Evolutionary conservation across 495 filamentous ascomycete genomes (phyloP), one percentile per base, ranked within the genome.

Genomic region (Halenospora varia): DNA sequence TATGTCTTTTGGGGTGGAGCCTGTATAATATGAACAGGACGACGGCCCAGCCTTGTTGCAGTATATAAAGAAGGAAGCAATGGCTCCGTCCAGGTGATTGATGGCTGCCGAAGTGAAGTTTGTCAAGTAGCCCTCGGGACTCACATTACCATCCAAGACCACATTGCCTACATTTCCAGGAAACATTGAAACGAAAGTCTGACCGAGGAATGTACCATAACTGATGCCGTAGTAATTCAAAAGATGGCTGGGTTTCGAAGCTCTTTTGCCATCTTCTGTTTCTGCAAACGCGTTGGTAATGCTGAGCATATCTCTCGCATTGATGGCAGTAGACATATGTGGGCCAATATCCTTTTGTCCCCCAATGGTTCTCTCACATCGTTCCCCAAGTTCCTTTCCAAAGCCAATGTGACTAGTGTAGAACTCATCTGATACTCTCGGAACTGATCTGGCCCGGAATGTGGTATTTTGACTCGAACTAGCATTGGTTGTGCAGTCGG

Each of bases 141-240:
- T 74, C 54, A 73, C 72, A 10, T 75, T 75, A 13, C 75, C 77
- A 49, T 81, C 77, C 2, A 81, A 62, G 19, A 81, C 71, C 25
- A 77, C 56, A 8, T 74, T 68, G n/a, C 71, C 75, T 2, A 73
- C 71, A 48, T 66, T 70, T 46, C 66, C 59, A 6, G 75, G 77
- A 24, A 75, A 74, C 70, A 73, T 72, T 46, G 68, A 66, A 48
- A 66, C 74, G 61, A 76, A 79, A 11, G 69, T 89, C 70, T 79
- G 70, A 0, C 84, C 85, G 2, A 88, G 77, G 1, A 83, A 66
- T 1, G 83, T 87, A 4, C 85, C 86, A 61, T 89, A 89, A 6
- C 79, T 83, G 10, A 86, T 77, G 10, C 86, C 79, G 72, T 84
- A 86, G 50, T 82, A 86, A 4, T 0, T 25, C 29, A 51, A 57